Base-by-base conservation (phyloP, 2,329 filamentous ascomycete species). In the Neonectria hederae region DNA sequence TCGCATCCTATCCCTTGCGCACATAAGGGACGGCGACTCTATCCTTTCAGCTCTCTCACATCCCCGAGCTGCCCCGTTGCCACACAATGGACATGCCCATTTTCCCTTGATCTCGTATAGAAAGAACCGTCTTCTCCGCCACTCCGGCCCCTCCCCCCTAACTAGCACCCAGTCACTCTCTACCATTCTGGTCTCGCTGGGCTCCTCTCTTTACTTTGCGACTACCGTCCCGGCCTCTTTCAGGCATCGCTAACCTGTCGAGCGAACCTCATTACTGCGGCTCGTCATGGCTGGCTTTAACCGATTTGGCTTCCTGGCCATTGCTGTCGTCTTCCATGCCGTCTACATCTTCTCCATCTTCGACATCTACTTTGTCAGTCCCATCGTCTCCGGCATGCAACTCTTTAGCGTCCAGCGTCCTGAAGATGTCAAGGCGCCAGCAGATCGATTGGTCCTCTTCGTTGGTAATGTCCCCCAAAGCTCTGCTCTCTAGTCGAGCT, bases 361-460 rank as follows among this genome's bases (percentile, higher is more conserved):
- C 81, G 94, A 97, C 79, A 96, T 98, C 69, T 98, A 99, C 81
- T 99, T 99, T 77, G 94, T 97, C 76, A 97, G 94, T 77, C 96
- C 96, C 22, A 96, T 99, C 72, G 96, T 98, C 59, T 92, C 91
- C 83, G 96, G 96, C 76, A 99, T 99, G 96, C 89, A 87, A 75
- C 87, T 94, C 65, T 94, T 93, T 79, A 82, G 84, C 49, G 84
- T 97, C 40, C 87, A 94, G 64, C 85, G 90, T 59, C 81, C 86
- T 42, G 72, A 80, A 45, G 80, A 82, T 55, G 78, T 79, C 54
- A 89, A 90, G 78, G 87, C 94, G 22, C 96, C 96, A 1, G 95
- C 97, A 5, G 93, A 96, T 79, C 89, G 96, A 67, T 85, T 99
- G 62, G 92, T 99, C 53, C 87, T 99, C 28, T 97, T 97, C 78